phyloP scores from a whole-genome alignment of 768 basidiomycete species.

The Tylopilus rubrobrunneus region DNA sequence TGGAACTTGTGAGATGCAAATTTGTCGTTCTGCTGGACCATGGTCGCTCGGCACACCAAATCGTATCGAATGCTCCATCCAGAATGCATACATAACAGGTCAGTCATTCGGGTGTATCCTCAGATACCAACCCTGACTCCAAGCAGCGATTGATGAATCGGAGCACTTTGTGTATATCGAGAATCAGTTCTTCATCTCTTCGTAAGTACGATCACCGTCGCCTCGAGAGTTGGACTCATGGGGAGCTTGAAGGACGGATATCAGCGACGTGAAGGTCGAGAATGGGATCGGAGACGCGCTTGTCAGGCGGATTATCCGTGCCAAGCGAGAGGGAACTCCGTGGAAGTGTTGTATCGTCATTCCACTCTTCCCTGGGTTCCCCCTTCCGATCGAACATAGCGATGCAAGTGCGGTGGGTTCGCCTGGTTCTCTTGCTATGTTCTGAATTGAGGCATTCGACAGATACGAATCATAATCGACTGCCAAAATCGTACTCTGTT shows the following conservation, averaged over 20 bases:
- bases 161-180: conserved; percentile 99
- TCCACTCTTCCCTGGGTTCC: conserved; percentile 90
- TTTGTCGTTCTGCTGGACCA: conserved; percentile 90
- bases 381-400: conserved; percentile 86
- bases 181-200: conserved; percentile 89
- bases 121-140: background rate
- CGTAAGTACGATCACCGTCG: conserved; percentile 45
- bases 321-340: conserved; percentile 70
- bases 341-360: conserved; percentile 95
- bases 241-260: conserved; percentile 57
- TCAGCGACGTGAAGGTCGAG: conserved; percentile 83
- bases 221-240: background rate
- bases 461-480: conserved; percentile 94
- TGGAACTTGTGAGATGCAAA: conserved; percentile 96
- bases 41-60: conserved; percentile 94
- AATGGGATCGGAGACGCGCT: conserved; percentile 95
- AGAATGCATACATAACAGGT: conserved; percentile 93
- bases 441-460: background rate
- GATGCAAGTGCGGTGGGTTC: conserved; percentile 84
- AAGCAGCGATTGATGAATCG: conserved; percentile 80
- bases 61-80: conserved; percentile 86
- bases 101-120: conserved; percentile 1
- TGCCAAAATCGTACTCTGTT: conserved; percentile 89
- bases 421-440: background rate
- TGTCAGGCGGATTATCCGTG: conserved; percentile 85